phyloP scores from a whole-genome alignment of 2,329 filamentous ascomycete genomes.

The Colletotrichum paranaense region DNA sequence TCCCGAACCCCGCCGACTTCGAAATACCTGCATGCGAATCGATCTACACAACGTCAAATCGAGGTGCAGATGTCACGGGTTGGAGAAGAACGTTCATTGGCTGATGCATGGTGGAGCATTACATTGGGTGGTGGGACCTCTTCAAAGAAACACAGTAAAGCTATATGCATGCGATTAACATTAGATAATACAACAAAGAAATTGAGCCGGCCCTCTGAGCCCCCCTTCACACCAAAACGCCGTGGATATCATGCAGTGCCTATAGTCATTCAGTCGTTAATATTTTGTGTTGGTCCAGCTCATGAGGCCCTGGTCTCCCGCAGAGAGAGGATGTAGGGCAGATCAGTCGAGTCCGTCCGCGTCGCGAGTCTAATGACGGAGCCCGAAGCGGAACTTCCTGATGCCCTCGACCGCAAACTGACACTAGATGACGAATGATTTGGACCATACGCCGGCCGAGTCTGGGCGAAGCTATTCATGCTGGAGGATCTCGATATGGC shows the following conservation, averaged over 20 bases:
- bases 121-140: neutral
- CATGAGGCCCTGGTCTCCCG: slow-evolving; percentile 31
- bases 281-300: slow-evolving; percentile 13
- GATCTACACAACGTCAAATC: neutral
- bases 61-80: slow-evolving; percentile 6
- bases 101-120: neutral
- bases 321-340: slow-evolving; percentile 48
- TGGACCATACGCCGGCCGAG: slow-evolving; percentile 51
- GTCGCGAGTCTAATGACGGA: slow-evolving; percentile 63
- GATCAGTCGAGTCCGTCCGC: slow-evolving; percentile 43
- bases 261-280: slow-evolving; percentile 29
- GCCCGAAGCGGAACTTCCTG: slow-evolving; percentile 46
- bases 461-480: slow-evolving; percentile 55
- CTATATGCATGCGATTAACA: slow-evolving; percentile 18
- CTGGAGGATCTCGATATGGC: slow-evolving; percentile 51
- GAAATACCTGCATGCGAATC: slow-evolving; percentile 1
- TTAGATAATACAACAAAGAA: slow-evolving; percentile 25
- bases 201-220: neutral
- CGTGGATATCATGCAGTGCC: slow-evolving; percentile 34
- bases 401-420: slow-evolving; percentile 52
- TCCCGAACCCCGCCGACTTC: neutral
- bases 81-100: neutral
- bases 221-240: slow-evolving; percentile 14
- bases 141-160: neutral
- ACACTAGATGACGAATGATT: slow-evolving; percentile 50